A percentile compares a stretch with the other conserved stretches of the same genome.
Conservation (phyloP, 371 early-diverging fungal species). For the Polyrhizophydium stewartii region DNA sequence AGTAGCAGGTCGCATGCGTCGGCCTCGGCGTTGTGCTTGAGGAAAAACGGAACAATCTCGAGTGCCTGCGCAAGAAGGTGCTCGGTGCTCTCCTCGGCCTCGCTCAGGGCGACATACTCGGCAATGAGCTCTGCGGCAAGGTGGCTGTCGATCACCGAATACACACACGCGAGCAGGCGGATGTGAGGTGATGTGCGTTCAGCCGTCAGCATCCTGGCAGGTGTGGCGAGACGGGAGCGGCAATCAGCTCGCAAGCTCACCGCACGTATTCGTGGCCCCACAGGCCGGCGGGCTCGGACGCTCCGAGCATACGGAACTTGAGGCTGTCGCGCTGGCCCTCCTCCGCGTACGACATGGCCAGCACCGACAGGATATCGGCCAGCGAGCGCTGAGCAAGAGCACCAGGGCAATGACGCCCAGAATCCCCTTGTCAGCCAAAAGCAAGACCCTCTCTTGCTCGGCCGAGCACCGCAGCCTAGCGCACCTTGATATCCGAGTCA, state of each 20-base stretch:
- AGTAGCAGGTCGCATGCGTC: slow-evolving; percentile 95
- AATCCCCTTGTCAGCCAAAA: too few species aligned
- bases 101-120: slow-evolving; percentile 66
- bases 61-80: slow-evolving; percentile 69
- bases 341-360: slow-evolving; percentile 93
- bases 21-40: slow-evolving; percentile 95
- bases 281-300: slow-evolving; percentile 74
- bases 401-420: too few species aligned
- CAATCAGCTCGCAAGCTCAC: slow-evolving; percentile 21
- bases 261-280: slow-evolving; percentile 99
- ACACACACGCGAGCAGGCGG: too few species aligned
- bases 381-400: slow-evolving; percentile 71
- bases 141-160: slow-evolving; percentile 66
- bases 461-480: too few species aligned
- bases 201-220: too few species aligned
- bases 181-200: too few species aligned
- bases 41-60: slow-evolving; percentile 89
- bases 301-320: slow-evolving; percentile 80
- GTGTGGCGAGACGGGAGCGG: neutral
- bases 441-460: too few species aligned
- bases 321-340: slow-evolving; percentile 78
- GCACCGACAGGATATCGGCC: slow-evolving; percentile 93
- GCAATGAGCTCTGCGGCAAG: slow-evolving; percentile 87
- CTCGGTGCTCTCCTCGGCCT: slow-evolving; percentile 36
- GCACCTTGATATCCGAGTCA: slow-evolving; percentile 69